These are phyloP conservation scores for Uronychia binucleata DNA, from an alignment of 73 alveolate species.

Conservation along the genomic window DNA sequence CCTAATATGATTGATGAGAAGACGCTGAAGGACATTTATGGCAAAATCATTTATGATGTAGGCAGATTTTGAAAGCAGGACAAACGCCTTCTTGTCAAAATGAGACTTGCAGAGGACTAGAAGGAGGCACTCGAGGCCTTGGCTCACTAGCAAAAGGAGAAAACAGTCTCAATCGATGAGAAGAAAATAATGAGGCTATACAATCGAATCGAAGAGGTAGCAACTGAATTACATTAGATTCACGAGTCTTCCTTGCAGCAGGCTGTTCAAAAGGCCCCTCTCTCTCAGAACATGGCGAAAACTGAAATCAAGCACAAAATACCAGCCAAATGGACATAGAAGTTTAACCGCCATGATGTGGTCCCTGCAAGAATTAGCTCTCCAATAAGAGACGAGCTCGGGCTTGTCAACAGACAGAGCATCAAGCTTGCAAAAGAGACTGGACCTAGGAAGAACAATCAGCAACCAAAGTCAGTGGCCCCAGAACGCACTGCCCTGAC, in stretches of 20 bases:
- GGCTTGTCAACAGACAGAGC: constrained; percentile 42
- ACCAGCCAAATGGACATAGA: constrained; percentile 65
- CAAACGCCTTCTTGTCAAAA: background rate
- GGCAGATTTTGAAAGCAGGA: background rate
- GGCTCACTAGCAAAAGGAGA: background rate
- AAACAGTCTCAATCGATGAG: background rate
- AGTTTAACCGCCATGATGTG: constrained; percentile 58
- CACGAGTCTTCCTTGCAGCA: background rate
- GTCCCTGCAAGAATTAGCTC: constrained; percentile 32
- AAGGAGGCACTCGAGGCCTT: background rate
- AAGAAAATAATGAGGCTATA: background rate
- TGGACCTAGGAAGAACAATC: background rate
- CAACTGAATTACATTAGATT: background rate
- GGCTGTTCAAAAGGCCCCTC: background rate
- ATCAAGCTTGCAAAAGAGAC: constrained; percentile 6
- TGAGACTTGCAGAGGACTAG: background rate
- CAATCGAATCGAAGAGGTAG: background rate
- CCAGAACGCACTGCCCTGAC: background rate
- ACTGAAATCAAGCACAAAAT: constrained; percentile 59
- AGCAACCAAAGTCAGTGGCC: background rate
- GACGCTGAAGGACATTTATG: background rate
- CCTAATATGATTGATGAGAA: background rate
- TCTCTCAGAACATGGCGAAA: constrained; percentile 29
- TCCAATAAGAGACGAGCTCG: constrained; percentile 47
- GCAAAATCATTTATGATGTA: background rate